These are phyloP conservation scores for Endoconidiophora polonica DNA, from an alignment of 2,329 filamentous ascomycete species.

Conservation along the genomic window DNA sequence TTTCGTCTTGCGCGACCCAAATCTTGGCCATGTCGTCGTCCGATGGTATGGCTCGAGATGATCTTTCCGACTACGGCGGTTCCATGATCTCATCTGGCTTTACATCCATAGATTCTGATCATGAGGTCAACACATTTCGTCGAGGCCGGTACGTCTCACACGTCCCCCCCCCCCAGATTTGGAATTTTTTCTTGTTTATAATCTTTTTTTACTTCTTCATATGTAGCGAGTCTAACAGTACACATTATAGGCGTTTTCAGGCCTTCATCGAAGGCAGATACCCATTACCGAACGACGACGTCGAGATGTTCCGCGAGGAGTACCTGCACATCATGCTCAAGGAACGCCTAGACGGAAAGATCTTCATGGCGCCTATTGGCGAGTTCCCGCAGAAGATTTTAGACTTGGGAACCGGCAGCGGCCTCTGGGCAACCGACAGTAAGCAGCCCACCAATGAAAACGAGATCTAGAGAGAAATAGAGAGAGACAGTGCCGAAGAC, in stretches of 20 bases:
- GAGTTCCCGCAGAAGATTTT: conserved; percentile 31
- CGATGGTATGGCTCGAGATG: not conserved
- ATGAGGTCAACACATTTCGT: conserved; percentile 21
- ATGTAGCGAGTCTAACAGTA: not conserved
- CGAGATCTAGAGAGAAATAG: not conserved
- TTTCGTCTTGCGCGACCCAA: too few species aligned
- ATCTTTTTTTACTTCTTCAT: not conserved
- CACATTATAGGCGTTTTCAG: conserved; percentile 28
- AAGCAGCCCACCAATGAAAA: conserved; percentile 13
- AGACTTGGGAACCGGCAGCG: conserved; percentile 33
- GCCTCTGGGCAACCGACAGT: conserved; percentile 40
- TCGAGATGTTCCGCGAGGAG: conserved; percentile 31
- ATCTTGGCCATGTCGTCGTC: not conserved
- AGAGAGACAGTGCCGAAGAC: not conserved
- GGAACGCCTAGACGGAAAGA: conserved; percentile 27
- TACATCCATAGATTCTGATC: conserved; percentile 23
- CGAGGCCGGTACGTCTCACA: conserved; percentile 20
- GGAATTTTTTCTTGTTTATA: too few species aligned
- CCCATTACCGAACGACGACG: conserved; percentile 35
- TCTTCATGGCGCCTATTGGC: conserved; percentile 28
- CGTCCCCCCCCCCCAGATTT: not conserved
- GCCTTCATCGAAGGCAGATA: conserved; percentile 30
- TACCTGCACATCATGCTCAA: conserved; percentile 32
- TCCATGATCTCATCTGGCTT: conserved; percentile 25
- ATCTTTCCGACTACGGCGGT: conserved; percentile 25